Percentiles rank a stretch among this genome's conserved stretches.
These are phyloP conservation scores for Exobasidium cylindrosporum DNA, from an alignment of 1,284 basidiomycete genomes.

Conservation along the genomic window DNA sequence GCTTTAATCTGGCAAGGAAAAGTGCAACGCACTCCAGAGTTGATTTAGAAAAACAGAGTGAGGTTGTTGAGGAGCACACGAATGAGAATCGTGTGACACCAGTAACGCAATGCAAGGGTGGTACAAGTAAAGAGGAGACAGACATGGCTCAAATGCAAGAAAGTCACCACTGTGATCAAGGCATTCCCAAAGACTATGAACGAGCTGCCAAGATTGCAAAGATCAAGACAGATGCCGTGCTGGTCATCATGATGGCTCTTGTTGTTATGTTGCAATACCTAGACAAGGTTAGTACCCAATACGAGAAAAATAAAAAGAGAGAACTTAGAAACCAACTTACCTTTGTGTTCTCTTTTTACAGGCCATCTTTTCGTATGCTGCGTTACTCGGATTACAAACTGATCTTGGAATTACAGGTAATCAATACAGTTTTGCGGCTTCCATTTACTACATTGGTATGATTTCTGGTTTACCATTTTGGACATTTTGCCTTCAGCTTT, in stretches of 20 bases:
- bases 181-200: neutral
- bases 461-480: conserved; percentile 31
- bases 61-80: too few species aligned
- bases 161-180: neutral
- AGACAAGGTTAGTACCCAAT: too few species aligned
- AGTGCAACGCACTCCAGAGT: too few species aligned
- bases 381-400: conserved; percentile 38
- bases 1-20: too few species aligned
- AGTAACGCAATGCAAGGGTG: too few species aligned
- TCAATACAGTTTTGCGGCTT: conserved; percentile 47
- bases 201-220: neutral
- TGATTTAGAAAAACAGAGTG: too few species aligned
- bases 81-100: too few species aligned
- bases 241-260: conserved; percentile 44
- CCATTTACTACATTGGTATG: conserved; percentile 46
- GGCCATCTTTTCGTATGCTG: conserved; percentile 35
- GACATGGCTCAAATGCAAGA: too few species aligned
- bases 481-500: conserved; percentile 35
- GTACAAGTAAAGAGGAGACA: too few species aligned
- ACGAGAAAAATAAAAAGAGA: too few species aligned
- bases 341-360: too few species aligned
- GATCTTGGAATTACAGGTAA: conserved; percentile 36
- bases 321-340: too few species aligned
- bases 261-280: conserved; percentile 43
- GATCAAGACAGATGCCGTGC: conserved; percentile 43